Evolutionary conservation across 2,329 filamentous ascomycete genomes (phyloP), one percentile per base, ranked within the genome.

Genomic region (Stagonosporopsis vannaccii): DNA sequence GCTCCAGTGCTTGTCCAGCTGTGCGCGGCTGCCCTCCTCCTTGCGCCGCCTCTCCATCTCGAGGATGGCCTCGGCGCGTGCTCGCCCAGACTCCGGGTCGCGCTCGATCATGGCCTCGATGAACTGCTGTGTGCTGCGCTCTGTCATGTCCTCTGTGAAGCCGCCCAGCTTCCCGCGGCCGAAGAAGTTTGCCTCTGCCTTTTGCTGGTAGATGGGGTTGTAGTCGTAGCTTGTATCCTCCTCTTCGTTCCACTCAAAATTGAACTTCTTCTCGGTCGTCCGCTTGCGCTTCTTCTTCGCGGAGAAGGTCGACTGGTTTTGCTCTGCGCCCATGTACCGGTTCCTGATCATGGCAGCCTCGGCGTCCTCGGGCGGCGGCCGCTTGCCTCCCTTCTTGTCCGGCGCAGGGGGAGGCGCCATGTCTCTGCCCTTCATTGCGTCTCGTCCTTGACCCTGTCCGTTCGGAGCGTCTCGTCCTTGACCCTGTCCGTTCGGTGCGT

Each of bases 241-340:
- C 59, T 96, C 91, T 1, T 87, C 85, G 66, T 97, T 96, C 95
- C 95, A 99, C 68, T 96, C 95, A 69, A 99, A 99, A 70, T 97
- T 99, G 81, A 99, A 99, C 75, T 99, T 98, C 78, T 93, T 92
- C 71, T 97, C 94, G 1, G 91, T 95, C 1, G 92, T 96, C 59
- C 94, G 85, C 79, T 91, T 90, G 53, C 94, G 86, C 81, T 98
- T 98, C 84, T 98, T 99, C 80, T 95, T 91, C 1, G 93, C 93
- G 0, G 92, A 96, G 72, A 98, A 97, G 33, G 85, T 96, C 4
- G 90, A 93, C 61, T 89, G 86, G 63, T 95, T 96, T 48, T 90
- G 87, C 62, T 97, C 91, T 1, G 91, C 90, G 3, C 95, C 95
- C 84, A 98, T 93, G 72, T 99, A 99, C 59, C 92, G 84, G 65